Base-by-base conservation (phyloP, 371 early-diverging fungal genomes). In the Nosema granulosis region DNA sequence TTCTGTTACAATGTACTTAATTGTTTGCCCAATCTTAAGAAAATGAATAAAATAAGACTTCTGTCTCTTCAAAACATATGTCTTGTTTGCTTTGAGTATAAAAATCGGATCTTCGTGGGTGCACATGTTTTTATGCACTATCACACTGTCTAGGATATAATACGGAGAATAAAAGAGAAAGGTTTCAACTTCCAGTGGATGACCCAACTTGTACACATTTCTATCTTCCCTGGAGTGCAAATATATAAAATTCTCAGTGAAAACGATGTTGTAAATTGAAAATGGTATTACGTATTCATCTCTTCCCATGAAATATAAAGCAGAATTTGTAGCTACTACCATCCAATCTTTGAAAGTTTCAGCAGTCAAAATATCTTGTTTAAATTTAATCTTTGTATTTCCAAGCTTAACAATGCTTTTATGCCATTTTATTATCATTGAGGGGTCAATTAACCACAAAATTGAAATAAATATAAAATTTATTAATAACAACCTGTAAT, bases 341-440 rank as follows among this genome's bases (percentile, higher is more conserved):
- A 65, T 16, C 74, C 74, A 73, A 32, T 32, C 35, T 35, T 49
- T 63, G 20, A 51, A 31, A 0, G 11, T 38, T 24, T 29, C 34
- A 0, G 35, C 31, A 35, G 2, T 20, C 11, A 73, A 35, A 22
- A 73, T 73, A 38, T 38, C 22, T 20, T 26, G 18, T 22, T 65
- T 35, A 52, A 73, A 51, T 20, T 22, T 52, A 12, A 65, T 50
- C 29, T 32, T 24, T 16, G 24, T 73, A 20, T 29, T 65, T 31
- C 37, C 52, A 35, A 49, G 37, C n/a, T 24, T 3, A 13, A 63
- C 11, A 31, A 63, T 35, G 13, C 20, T 65, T 20, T 65, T 31
- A 11, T 52, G 52, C 74, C 74, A 73, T 63, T 34, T 73, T 26
- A 73, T 35, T n/a, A 63, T 54, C 50, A 65, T 73, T 54, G 50